These are phyloP conservation scores for Globisporangium splendens DNA, from an alignment of 352 stramenopile genomes.

Conservation along the genomic window DNA sequence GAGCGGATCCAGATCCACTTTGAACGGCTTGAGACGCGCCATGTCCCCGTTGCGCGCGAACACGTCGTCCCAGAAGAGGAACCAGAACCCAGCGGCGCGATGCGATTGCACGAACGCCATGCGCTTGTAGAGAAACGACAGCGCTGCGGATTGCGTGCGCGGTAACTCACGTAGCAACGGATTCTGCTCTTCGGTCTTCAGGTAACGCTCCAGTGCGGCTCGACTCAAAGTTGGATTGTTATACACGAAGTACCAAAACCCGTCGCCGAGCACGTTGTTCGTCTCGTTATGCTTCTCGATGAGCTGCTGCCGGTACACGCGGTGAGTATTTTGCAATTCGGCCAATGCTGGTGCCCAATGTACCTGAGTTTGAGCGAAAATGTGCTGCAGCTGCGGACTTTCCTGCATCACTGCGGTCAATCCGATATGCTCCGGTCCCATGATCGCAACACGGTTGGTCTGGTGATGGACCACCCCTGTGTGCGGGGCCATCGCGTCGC, in stretches of 20 bases:
- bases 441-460: conserved; percentile 20
- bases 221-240: conserved; percentile 25
- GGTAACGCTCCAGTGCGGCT: conserved; percentile 18
- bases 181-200: conserved; percentile 26
- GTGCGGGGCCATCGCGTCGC: conserved; percentile 23
- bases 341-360: conserved; percentile 15
- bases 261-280: conserved; percentile 29
- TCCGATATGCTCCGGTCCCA: conserved; percentile 24
- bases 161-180: conserved; percentile 14
- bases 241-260: conserved; percentile 44
- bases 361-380: conserved; percentile 20
- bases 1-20: conserved; percentile 21
- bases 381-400: conserved; percentile 13
- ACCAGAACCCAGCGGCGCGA: conserved; percentile 29
- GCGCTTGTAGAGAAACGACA: conserved; percentile 37
- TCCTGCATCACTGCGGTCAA: conserved; percentile 23
- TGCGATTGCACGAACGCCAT: conserved; percentile 30
- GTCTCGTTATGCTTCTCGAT: conserved; percentile 15
- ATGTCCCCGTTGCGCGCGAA: conserved; percentile 36
- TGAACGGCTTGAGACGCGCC: conserved; percentile 17
- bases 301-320: conserved; percentile 24
- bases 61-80: conserved; percentile 47
- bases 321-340: conserved; percentile 9
- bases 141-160: conserved; percentile 14
- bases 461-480: conserved; percentile 27